Conservation (phyloP, 2,329 filamentous ascomycete genomes). For the Canariomyces notabilis region DNA sequence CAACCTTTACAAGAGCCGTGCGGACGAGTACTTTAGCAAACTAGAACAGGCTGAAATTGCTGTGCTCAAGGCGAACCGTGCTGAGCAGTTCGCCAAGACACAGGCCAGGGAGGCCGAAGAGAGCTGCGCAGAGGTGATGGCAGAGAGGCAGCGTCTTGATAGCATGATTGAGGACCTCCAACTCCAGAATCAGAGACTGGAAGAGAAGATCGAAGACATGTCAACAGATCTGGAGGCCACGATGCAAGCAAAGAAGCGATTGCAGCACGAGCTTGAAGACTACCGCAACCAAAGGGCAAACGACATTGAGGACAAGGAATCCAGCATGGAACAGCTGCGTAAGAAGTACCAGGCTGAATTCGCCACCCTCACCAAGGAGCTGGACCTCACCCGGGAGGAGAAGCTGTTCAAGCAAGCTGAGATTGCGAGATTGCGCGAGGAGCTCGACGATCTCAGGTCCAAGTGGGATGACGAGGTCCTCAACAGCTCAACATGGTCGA, state of each 20-base stretch:
- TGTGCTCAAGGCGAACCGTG: slow-evolving; percentile 83
- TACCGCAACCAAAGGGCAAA: slow-evolving; percentile 93
- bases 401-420: slow-evolving; percentile 80
- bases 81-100: slow-evolving; percentile 88
- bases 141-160: slow-evolving; percentile 88
- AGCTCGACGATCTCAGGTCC: slow-evolving; percentile 86
- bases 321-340: slow-evolving; percentile 90
- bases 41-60: slow-evolving; percentile 95
- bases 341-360: slow-evolving; percentile 97
- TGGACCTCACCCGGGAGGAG: slow-evolving; percentile 90
- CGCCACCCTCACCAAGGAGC: slow-evolving; percentile 80
- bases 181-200: slow-evolving; percentile 79
- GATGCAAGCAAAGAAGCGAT: slow-evolving; percentile 82
- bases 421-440: slow-evolving; percentile 83
- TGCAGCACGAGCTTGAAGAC: slow-evolving; percentile 96
- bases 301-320: slow-evolving; percentile 95
- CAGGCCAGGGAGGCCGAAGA: slow-evolving; percentile 91
- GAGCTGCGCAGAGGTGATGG: slow-evolving; percentile 81
- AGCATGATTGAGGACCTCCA: slow-evolving; percentile 82
- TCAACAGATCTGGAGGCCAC: slow-evolving; percentile 83
- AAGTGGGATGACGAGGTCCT: slow-evolving; percentile 99
- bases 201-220: slow-evolving; percentile 87
- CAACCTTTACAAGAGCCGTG: slow-evolving; percentile 81
- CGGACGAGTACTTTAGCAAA: slow-evolving; percentile 95
- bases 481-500: slow-evolving; percentile 96